These are phyloP conservation scores for Xerocomellus dryophilus DNA, from an alignment of 768 basidiomycete genomes.

Conservation along the genomic window DNA sequence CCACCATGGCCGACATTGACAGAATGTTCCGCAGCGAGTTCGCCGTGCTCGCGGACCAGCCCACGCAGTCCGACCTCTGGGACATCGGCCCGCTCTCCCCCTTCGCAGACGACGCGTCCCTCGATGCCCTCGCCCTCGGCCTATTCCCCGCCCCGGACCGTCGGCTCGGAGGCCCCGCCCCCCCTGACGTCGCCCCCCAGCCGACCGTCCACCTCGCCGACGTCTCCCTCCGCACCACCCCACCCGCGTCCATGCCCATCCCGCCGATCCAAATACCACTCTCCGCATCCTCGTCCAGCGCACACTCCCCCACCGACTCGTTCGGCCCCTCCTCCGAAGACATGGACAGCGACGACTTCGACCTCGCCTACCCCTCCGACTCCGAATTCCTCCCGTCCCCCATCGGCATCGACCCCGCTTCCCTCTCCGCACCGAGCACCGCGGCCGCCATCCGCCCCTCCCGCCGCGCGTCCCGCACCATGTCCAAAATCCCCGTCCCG, in stretches of 20 bases:
- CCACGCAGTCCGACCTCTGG: conserved; percentile 7
- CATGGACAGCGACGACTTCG: conserved; percentile 20
- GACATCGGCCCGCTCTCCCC: background rate
- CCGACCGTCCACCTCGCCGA: conserved; percentile 27
- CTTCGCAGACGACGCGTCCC: background rate
- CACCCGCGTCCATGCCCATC: background rate
- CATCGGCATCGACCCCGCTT: conserved; percentile 8
- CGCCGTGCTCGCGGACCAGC: conserved; percentile 10
- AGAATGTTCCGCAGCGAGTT: conserved; percentile 24
- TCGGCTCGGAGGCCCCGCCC: conserved; percentile 2
- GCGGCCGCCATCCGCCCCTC: conserved; percentile 13
- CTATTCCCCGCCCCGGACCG: conserved; percentile 10
- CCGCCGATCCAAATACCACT: conserved; percentile 4
- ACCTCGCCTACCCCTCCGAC: conserved; percentile 22
- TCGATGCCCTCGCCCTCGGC: conserved; percentile 5
- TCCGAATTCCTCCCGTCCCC: conserved; percentile 21
- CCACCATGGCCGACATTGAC: conserved; percentile 24
- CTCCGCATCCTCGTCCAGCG: background rate
- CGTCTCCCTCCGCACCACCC: conserved; percentile 1
- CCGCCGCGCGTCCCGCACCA: conserved; percentile 23
- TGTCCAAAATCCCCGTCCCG: conserved; percentile 39
- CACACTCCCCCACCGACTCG: conserved; percentile 7
- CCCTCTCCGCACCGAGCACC: background rate
- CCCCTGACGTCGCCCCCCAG: background rate
- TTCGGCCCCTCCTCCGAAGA: conserved; percentile 9